Evolutionary conservation across 1,139 yeast genomes (phyloP).

Genomic region (Nakaseomyces delphensis): DNA sequence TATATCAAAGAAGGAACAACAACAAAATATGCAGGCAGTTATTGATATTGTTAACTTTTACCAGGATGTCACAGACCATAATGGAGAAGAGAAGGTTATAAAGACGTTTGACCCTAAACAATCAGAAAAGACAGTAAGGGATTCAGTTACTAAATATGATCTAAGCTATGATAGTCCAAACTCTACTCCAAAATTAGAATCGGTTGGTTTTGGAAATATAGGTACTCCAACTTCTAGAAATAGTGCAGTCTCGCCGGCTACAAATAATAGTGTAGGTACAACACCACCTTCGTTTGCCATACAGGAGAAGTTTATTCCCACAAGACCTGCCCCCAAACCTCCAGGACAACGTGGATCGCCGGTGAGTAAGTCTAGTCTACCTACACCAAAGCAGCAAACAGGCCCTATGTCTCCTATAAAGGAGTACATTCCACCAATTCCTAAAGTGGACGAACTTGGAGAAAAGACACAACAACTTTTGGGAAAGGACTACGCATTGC

Average conservation of each 20-base stretch:
- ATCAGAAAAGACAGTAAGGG: neutral
- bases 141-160: conserved; percentile 1
- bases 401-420: conserved; percentile 4
- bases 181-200: conserved; percentile 2
- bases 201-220: neutral
- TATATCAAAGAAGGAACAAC: conserved; percentile 73
- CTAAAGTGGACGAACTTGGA: neutral
- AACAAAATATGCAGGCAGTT: conserved; percentile 88
- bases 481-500: neutral
- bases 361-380: neutral
- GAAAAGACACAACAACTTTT: neutral
- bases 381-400: neutral
- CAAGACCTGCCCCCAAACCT: conserved; percentile 60
- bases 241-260: neutral
- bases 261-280: neutral
- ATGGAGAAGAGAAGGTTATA: conserved; percentile 62
- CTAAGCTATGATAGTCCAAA: neutral
- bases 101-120: conserved; percentile 49
- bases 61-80: conserved; percentile 52
- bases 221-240: neutral
- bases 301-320: conserved; percentile 42
- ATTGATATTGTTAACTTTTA: conserved; percentile 87
- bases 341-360: conserved; percentile 25
- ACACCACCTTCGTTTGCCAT: conserved; percentile 1
- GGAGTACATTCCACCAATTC: neutral